Percentiles rank a stretch among this genome's conserved stretches.
Evolutionary conservation across 345 rosid species (phyloP).

Genomic region (Zanthoxylum bungeanum): DNA sequence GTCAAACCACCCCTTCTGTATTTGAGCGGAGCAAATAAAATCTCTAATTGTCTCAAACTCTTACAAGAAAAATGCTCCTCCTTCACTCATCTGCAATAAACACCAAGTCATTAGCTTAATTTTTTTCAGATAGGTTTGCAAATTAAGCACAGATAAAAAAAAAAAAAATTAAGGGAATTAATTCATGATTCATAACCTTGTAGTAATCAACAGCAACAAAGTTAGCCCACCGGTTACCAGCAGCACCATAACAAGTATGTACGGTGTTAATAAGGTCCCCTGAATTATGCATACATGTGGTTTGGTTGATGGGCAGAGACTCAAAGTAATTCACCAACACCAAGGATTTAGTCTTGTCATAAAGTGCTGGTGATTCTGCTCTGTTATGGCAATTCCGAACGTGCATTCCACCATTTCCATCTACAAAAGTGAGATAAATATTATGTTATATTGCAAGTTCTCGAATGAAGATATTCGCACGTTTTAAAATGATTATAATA

Average conservation of each 20-base stretch:
- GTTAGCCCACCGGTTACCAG: constrained; percentile 62
- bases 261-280: constrained; percentile 46
- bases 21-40: too few relatives aligned
- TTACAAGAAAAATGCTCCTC: constrained; percentile 69
- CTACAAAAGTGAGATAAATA: constrained; percentile 35
- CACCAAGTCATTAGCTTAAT: not conserved
- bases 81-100: constrained; percentile 56
- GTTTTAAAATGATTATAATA: too few relatives aligned
- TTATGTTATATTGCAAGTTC: not conserved
- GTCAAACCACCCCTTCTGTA: too few relatives aligned
- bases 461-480: too few relatives aligned
- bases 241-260: constrained; percentile 40
- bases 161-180: not conserved
- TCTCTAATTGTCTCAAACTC: too few relatives aligned
- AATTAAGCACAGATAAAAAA: too few relatives aligned
- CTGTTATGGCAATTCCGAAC: constrained; percentile 53
- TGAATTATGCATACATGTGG: constrained; percentile 45
- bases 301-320: constrained; percentile 24
- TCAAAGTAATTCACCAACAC: constrained; percentile 42
- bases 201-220: constrained; percentile 60
- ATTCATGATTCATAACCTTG: constrained; percentile 26
- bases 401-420: constrained; percentile 58
- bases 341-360: constrained; percentile 51
- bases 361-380: constrained; percentile 41
- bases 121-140: too few relatives aligned